Evolutionary conservation across 352 stramenopile genomes (phyloP).

Genomic region (Phytophthora megakarya): DNA sequence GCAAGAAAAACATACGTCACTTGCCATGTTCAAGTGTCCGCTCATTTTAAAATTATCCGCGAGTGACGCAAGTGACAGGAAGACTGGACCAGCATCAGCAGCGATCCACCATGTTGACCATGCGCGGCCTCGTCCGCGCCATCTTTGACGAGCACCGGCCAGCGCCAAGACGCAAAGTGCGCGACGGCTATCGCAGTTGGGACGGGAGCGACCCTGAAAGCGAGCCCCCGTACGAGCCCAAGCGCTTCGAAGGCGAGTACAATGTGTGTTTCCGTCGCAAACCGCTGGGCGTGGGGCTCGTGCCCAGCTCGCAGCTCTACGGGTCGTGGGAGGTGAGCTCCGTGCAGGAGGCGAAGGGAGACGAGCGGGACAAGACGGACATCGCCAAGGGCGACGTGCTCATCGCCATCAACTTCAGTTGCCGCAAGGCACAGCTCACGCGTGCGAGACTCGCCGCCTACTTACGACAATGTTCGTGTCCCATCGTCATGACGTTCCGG

Average conservation of each 20-base stretch:
- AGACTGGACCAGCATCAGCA: background rate
- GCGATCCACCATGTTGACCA: slow-evolving; percentile 28
- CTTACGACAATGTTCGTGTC: slow-evolving; percentile 46
- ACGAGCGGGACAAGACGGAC: slow-evolving; percentile 16
- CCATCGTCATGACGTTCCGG: slow-evolving; percentile 72
- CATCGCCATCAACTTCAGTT: slow-evolving; percentile 68
- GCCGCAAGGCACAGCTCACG: slow-evolving; percentile 50
- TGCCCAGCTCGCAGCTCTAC: slow-evolving; percentile 82
- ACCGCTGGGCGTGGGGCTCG: slow-evolving; percentile 74
- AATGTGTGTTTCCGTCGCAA: slow-evolving; percentile 68
- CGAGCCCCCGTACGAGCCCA: slow-evolving; percentile 47
- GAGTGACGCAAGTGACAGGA: slow-evolving; percentile 5
- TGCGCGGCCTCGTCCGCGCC: slow-evolving; percentile 42
- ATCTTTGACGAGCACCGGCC: slow-evolving; percentile 43
- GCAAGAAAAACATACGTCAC: too few species aligned
- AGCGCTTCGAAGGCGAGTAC: slow-evolving; percentile 67
- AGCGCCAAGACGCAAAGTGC: slow-evolving; percentile 1
- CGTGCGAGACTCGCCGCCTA: slow-evolving; percentile 50
- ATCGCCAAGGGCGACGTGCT: slow-evolving; percentile 65
- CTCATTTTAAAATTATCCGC: slow-evolving; percentile 5
- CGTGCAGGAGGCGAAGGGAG: slow-evolving; percentile 24
- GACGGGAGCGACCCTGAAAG: slow-evolving; percentile 20
- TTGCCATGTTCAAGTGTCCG: slow-evolving; percentile 27
- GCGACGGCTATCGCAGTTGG: slow-evolving; percentile 21
- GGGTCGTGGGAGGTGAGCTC: slow-evolving; percentile 79